Evolutionary conservation across 805 yeast genomes (phyloP).

Genomic region (Pichia manshurica): DNA sequence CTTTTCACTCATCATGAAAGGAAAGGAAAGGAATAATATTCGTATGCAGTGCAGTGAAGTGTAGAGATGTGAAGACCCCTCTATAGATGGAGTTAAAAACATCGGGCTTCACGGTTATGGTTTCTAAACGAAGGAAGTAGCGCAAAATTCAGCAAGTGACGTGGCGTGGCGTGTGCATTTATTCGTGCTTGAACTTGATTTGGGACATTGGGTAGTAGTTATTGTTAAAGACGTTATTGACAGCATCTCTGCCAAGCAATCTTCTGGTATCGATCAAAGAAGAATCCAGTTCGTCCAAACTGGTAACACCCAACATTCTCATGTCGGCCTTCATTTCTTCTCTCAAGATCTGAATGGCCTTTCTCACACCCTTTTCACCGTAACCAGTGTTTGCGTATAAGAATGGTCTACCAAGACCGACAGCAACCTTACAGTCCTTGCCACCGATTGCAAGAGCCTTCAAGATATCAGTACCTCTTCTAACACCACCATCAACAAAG

Average conservation of each 20-base stretch:
- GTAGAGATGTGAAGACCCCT: no score
- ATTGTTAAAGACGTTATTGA: slow-evolving; percentile 12
- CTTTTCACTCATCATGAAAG: no score
- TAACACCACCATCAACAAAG: slow-evolving; percentile 69
- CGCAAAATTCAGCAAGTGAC: no score
- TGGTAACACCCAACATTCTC: slow-evolving; percentile 58
- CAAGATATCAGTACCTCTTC: slow-evolving; percentile 68
- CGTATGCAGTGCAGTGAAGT: no score
- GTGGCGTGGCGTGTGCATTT: background rate
- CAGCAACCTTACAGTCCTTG: slow-evolving; percentile 62
- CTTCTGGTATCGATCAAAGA: slow-evolving; percentile 34
- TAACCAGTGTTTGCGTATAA: slow-evolving; percentile 52
- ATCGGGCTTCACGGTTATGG: no score
- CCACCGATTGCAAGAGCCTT: slow-evolving; percentile 80
- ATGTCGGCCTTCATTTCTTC: slow-evolving; percentile 59
- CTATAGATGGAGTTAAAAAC: no score
- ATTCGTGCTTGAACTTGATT: slow-evolving; percentile 15
- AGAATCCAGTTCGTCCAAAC: slow-evolving; percentile 40
- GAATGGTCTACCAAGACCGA: slow-evolving; percentile 64
- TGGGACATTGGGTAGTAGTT: slow-evolving; percentile 17
- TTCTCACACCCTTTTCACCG: slow-evolving; percentile 67
- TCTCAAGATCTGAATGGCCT: slow-evolving; percentile 56
- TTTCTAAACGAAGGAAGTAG: no score
- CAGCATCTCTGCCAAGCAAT: slow-evolving; percentile 19
- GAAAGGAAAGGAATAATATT: no score